phyloP scores from a whole-genome alignment of 495 filamentous ascomycete species.

The Talaromyces proteolyticus region DNA sequence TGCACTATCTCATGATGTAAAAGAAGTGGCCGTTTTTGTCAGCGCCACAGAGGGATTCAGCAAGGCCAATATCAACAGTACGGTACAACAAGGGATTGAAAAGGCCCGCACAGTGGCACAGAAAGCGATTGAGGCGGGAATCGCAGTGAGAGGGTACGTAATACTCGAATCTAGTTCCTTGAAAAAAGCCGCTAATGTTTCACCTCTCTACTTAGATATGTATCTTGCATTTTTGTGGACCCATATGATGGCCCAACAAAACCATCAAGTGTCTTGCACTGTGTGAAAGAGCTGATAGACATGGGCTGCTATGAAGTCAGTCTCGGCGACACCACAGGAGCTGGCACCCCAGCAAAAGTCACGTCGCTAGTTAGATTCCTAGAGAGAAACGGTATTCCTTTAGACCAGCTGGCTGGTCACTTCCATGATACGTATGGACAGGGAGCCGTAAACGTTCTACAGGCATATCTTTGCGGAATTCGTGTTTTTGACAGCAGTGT shows the following conservation, averaged over 20 bases:
- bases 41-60: conserved; percentile 40
- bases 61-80: conserved; percentile 37
- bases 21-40: conserved; percentile 36
- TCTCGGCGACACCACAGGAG: conserved; percentile 37
- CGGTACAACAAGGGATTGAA: conserved; percentile 23
- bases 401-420: conserved; percentile 29
- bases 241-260: conserved; percentile 31
- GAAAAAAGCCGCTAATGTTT: neutral
- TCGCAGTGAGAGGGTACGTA: conserved; percentile 30
- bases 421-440: conserved; percentile 44
- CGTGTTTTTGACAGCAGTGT: conserved; percentile 39
- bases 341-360: conserved; percentile 27
- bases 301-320: conserved; percentile 40
- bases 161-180: neutral
- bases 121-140: conserved; percentile 11
- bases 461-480: conserved; percentile 32
- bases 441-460: conserved; percentile 35
- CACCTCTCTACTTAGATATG: conserved; percentile 24
- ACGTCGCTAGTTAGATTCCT: conserved; percentile 23
- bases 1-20: conserved; percentile 20
- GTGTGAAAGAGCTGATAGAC: conserved; percentile 22
- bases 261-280: conserved; percentile 23
- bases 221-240: conserved; percentile 38
- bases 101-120: conserved; percentile 19
- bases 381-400: conserved; percentile 16